phyloP scores from a whole-genome alignment of 805 yeast genomes.

The Metschnikowia borealis region DNA sequence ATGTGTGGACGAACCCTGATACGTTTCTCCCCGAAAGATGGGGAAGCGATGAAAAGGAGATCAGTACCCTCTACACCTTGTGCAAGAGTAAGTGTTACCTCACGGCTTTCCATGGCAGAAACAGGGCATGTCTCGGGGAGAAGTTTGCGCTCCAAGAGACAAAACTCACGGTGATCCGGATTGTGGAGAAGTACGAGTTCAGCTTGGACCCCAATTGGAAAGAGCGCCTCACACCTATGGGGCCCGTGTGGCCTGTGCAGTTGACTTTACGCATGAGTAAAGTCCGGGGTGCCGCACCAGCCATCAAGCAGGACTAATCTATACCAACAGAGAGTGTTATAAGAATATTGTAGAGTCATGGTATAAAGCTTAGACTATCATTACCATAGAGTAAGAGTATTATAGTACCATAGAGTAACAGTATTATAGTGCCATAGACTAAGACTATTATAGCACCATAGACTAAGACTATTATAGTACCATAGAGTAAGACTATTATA shows the following conservation, averaged over 20 bases:
- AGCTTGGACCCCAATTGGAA: constrained; percentile 41
- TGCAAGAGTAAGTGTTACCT: constrained; percentile 45
- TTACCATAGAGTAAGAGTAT: too few relatives aligned
- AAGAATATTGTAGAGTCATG: too few relatives aligned
- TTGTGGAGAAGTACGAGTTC: constrained; percentile 36
- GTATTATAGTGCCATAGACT: too few relatives aligned
- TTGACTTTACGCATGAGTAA: constrained; percentile 17
- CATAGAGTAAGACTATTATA: too few relatives aligned
- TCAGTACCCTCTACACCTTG: constrained; percentile 35
- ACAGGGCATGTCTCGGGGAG: constrained; percentile 59
- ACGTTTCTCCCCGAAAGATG: constrained; percentile 48
- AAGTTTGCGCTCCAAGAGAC: constrained; percentile 49
- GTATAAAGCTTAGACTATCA: too few relatives aligned
- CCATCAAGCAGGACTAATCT: too few relatives aligned
- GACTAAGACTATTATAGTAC: too few relatives aligned
- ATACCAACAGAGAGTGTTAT: too few relatives aligned
- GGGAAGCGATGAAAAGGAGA: constrained; percentile 41
- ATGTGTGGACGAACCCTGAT: constrained; percentile 43
- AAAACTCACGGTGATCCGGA: constrained; percentile 33
- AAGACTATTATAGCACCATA: too few relatives aligned
- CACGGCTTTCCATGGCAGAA: constrained; percentile 58
- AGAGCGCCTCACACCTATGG: constrained; percentile 52
- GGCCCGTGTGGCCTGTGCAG: constrained; percentile 50
- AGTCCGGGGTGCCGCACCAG: not conserved
- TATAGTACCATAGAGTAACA: too few relatives aligned